Base-by-base conservation (phyloP, 495 filamentous ascomycete genomes). In the Trichoderma erinaceum region DNA sequence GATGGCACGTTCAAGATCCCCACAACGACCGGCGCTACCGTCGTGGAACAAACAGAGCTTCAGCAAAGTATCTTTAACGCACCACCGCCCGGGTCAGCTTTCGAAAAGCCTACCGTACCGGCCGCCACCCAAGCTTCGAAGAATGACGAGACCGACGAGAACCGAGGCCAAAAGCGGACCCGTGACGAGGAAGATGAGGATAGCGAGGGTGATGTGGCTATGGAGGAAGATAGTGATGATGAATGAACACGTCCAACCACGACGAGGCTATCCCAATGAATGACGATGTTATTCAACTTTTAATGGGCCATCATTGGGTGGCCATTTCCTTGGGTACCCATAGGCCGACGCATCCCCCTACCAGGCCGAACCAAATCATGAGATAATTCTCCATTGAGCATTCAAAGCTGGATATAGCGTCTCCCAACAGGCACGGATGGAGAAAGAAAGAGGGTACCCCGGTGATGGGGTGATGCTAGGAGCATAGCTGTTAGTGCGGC, bases 1-100 rank as follows among this genome's bases (percentile, higher is more conserved):
- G 93, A 96, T 71, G 96, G 95, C 56, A 96, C 92, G 32, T 96
- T 92, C 76, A 85, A 86, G 65, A 82, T 87, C 68, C 88, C 92
- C 18, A 74, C 75, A 10, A 80, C 79, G 21, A 77, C 81, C 7
- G 81, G 78, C 6, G 83, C 81, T 25, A 79, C 81, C 18, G 82
- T 77, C n/a, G 82, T 84, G 43, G 85, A 84, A 50, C 85, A 90
- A 35, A 92, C 88, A 3, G 90, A 92, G 67, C 80, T 92, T 13
- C 91, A 93, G 73, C 90, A 92, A 72, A 90, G 88, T 68, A 93
- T 95, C 67, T 94, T 95, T 76, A 88, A 86, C 69, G 86, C 85
- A 4, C 88, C 89, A 4, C 81, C 83, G 50, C 86, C 87, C 13
- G 77, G 80, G 5, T 74, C 79, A 15, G 68, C 74, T 8, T 75